Evolutionary conservation across 108 stramenopile genomes (phyloP).

Genomic region (Mediolabrus comicus): DNA sequence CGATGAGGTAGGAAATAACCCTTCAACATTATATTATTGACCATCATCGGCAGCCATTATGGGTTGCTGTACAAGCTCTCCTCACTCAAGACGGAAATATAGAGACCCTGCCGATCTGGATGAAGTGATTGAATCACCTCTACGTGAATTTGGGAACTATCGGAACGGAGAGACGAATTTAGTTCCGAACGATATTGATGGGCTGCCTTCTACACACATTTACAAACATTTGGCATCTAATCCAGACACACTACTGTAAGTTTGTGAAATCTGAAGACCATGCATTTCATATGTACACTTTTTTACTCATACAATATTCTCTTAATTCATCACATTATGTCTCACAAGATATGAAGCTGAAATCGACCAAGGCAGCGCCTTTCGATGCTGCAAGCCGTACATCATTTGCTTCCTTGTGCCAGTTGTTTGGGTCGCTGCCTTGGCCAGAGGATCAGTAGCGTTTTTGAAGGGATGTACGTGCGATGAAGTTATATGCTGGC

Average conservation of each 20-base stretch:
- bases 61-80: conserved; percentile 55
- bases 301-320: no score
- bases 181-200: conserved; percentile 52
- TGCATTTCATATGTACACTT: no score
- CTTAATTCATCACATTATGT: no score
- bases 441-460: background rate
- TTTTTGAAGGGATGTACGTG: conserved; percentile 18
- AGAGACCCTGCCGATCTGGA: conserved; percentile 58
- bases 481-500: conserved; percentile 48
- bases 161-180: conserved; percentile 30
- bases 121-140: conserved; percentile 35
- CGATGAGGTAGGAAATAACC: no score
- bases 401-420: conserved; percentile 5
- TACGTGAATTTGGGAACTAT: conserved; percentile 46
- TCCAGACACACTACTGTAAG: conserved; percentile 32
- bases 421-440: conserved; percentile 1
- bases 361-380: conserved; percentile 53
- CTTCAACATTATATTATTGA: no score
- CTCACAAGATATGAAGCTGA: conserved; percentile 52
- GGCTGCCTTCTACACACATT: conserved; percentile 50
- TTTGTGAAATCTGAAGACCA: no score
- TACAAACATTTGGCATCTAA: conserved; percentile 33
- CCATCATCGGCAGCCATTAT: conserved; percentile 15
- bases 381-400: conserved; percentile 36
- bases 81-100: conserved; percentile 44